These are phyloP conservation scores for Rhizopogon hawkerae DNA, from an alignment of 1,284 basidiomycete species.

Conservation along the genomic window DNA sequence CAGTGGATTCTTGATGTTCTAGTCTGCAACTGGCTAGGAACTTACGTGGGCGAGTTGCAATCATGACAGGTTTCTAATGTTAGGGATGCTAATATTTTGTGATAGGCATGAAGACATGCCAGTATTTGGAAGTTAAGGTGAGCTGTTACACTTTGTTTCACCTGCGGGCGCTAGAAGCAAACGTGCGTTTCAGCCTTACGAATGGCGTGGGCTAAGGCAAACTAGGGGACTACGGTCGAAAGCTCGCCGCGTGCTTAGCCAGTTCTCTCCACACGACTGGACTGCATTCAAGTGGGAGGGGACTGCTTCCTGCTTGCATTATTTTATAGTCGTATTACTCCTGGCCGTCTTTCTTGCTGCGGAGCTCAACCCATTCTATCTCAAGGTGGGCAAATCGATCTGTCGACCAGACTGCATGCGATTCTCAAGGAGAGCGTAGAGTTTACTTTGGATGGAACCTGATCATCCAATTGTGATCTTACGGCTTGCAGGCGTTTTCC, in stretches of 20 bases:
- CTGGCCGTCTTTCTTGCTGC: slow-evolving; percentile 74
- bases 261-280: slow-evolving; percentile 80
- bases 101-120: slow-evolving; percentile 74
- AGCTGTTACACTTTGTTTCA: slow-evolving; percentile 11
- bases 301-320: slow-evolving; percentile 67
- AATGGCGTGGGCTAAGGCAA: slow-evolving; percentile 75
- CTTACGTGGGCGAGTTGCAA: slow-evolving; percentile 53
- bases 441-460: slow-evolving; percentile 79
- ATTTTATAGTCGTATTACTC: slow-evolving; percentile 63
- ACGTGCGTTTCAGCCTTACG: slow-evolving; percentile 50
- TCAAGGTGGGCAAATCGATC: slow-evolving; percentile 46
- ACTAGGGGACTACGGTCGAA: slow-evolving; percentile 68
- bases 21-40: slow-evolving; percentile 79
- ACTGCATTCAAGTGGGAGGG: slow-evolving; percentile 83
- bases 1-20: slow-evolving; percentile 82
- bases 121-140: slow-evolving; percentile 80
- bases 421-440: slow-evolving; percentile 31
- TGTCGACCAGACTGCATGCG: slow-evolving; percentile 7
- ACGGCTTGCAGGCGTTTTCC: slow-evolving; percentile 65
- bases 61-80: background rate
- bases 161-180: background rate
- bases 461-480: slow-evolving; percentile 75
- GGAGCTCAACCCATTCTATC: slow-evolving; percentile 77
- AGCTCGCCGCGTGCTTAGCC: slow-evolving; percentile 66
- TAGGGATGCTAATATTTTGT: background rate